A percentile compares a stretch with the other conserved stretches of the same genome.
Conservation (phyloP, 495 filamentous ascomycete genomes). For the Aspergillus carlsbadensis region DNA sequence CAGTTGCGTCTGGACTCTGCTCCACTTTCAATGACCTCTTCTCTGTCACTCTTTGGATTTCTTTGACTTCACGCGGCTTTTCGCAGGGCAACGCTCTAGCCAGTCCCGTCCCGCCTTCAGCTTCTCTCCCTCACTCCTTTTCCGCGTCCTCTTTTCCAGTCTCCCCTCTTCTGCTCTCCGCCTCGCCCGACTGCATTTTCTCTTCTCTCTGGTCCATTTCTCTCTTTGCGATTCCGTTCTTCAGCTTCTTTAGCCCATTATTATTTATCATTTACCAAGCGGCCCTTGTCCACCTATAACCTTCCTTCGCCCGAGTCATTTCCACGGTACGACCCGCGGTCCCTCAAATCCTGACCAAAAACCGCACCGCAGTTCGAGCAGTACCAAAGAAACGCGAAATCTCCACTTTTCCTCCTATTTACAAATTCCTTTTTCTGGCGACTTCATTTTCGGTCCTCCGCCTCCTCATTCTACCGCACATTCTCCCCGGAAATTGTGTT, state of each 20-base stretch:
- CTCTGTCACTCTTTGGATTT: slow-evolving; percentile 6
- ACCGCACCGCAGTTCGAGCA: background rate
- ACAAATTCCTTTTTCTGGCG: slow-evolving; percentile 39
- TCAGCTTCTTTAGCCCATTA: background rate
- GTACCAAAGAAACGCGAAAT: slow-evolving; percentile 10
- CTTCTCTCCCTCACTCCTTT: slow-evolving; percentile 18
- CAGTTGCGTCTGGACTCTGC: background rate
- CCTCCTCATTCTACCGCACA: slow-evolving; percentile 8
- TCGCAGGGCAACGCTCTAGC: background rate
- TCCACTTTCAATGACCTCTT: slow-evolving; percentile 2
- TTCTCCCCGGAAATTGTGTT: background rate
- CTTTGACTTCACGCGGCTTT: background rate
- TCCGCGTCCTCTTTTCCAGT: slow-evolving; percentile 11
- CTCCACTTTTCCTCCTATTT: slow-evolving; percentile 33
- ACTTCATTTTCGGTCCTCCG: slow-evolving; percentile 7
- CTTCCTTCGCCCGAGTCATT: slow-evolving; percentile 13
- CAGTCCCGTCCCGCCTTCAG: slow-evolving; percentile 5
- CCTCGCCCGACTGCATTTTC: slow-evolving; percentile 17
- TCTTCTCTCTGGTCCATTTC: slow-evolving; percentile 14
- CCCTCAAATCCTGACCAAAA: slow-evolving; percentile 7
- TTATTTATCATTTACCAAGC: background rate
- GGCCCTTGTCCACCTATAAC: slow-evolving; percentile 1
- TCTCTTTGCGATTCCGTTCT: background rate
- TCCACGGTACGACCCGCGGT: slow-evolving; percentile 24
- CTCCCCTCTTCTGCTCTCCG: slow-evolving; percentile 9